Conservation (phyloP, 371 early-diverging fungal genomes). For the Mortierella sp. region DNA sequence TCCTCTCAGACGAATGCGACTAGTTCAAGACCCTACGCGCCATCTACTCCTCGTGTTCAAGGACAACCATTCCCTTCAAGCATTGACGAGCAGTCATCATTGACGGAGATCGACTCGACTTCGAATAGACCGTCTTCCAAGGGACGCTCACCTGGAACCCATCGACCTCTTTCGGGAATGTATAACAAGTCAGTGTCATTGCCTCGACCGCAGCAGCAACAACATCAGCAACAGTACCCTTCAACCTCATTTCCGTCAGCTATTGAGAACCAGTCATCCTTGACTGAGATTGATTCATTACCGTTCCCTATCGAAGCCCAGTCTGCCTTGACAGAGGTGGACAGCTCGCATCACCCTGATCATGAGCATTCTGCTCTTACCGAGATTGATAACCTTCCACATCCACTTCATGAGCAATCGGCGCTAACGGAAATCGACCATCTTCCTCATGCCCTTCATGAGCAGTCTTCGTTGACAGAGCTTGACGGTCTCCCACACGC, state of each 20-base stretch:
- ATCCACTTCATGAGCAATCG: conserved; percentile 20
- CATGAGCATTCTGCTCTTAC: conserved; percentile 32
- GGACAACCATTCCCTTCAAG: conserved; percentile 15
- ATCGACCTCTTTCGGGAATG: neutral
- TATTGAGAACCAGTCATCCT: conserved; percentile 35
- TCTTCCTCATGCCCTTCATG: conserved; percentile 21
- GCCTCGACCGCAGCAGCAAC: neutral
- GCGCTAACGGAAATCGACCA: conserved; percentile 31
- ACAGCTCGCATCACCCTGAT: conserved; percentile 10
- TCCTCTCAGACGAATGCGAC: conserved; percentile 9
- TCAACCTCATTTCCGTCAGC: conserved; percentile 11
- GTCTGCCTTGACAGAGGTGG: conserved; percentile 11
- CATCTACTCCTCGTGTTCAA: neutral
- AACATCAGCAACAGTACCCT: neutral
- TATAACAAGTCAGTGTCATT: neutral
- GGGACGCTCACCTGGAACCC: too few species aligned
- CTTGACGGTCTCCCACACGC: conserved; percentile 20
- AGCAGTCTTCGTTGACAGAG: conserved; percentile 30
- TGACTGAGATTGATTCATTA: conserved; percentile 11
- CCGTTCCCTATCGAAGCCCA: neutral
- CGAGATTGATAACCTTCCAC: conserved; percentile 24
- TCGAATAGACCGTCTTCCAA: neutral
- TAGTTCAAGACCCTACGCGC: conserved; percentile 13
- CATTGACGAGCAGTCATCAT: conserved; percentile 37
- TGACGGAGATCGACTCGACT: conserved; percentile 34